These are phyloP conservation scores for Ceratobasidium sp. DNA, from an alignment of 1,284 basidiomycete genomes.

Conservation along the genomic window DNA sequence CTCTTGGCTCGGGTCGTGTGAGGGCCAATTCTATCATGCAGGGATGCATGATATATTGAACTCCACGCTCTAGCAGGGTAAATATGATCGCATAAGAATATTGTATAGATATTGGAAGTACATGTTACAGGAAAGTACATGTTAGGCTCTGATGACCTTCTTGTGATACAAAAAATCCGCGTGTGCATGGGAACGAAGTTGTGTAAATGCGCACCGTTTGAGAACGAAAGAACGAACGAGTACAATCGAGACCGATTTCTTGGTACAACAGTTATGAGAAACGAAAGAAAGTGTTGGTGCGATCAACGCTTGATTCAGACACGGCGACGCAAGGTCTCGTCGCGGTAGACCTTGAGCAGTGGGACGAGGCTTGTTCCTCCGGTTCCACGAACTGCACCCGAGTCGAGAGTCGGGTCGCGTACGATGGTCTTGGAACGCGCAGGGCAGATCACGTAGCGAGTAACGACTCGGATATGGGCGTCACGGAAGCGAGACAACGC, in stretches of 20 bases:
- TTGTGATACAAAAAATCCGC: no score
- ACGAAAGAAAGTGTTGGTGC: neutral
- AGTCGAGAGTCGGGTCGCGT: conserved; percentile 38
- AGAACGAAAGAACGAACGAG: no score
- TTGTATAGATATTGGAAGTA: no score
- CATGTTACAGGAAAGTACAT: no score
- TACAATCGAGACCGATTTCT: neutral
- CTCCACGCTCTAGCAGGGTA: no score
- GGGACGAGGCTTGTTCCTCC: conserved; percentile 57
- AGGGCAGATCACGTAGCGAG: conserved; percentile 55
- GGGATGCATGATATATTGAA: conserved; percentile 2
- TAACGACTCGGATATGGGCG: conserved; percentile 60
- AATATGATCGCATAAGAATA: no score
- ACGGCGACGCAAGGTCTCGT: conserved; percentile 29
- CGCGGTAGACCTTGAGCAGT: conserved; percentile 51
- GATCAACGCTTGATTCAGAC: conserved; percentile 29
- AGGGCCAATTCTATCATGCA: neutral
- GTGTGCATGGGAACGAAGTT: conserved; percentile 13
- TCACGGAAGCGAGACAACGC: conserved; percentile 84
- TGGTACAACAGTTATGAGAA: no score
- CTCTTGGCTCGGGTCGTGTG: neutral
- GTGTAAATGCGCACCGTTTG: no score
- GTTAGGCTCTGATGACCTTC: no score
- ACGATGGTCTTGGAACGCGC: conserved; percentile 41
- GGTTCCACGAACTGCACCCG: conserved; percentile 49